A percentile compares a stretch with the other conserved stretches of the same genome.
phyloP scores from a whole-genome alignment of 148 eudicot genomes.

The Silene uniflora region DNA sequence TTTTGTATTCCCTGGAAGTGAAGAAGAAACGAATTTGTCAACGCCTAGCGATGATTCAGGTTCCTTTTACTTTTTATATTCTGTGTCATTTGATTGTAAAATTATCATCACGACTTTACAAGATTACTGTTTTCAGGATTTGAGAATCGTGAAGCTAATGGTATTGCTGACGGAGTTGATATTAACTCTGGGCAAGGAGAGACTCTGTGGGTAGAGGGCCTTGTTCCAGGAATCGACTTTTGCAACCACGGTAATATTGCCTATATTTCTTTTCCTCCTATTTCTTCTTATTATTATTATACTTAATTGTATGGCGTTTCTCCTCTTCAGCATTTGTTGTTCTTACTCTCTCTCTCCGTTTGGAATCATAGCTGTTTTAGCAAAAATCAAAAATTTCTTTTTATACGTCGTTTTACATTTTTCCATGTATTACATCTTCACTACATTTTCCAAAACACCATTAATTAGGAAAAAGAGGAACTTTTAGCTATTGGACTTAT shows the following conservation, averaged over 20 bases:
- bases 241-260: conserved; percentile 82
- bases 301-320: not conserved
- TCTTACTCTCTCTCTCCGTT: too few species aligned
- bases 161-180: conserved; percentile 28
- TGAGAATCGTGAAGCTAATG: conserved; percentile 19
- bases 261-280: not conserved
- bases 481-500: too few species aligned
- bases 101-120: conserved; percentile 10
- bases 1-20: conserved; percentile 52
- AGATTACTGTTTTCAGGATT: conserved; percentile 28
- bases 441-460: too few species aligned
- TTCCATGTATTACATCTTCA: too few species aligned
- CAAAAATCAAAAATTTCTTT: too few species aligned
- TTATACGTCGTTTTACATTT: too few species aligned
- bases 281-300: not conserved
- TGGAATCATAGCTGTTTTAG: too few species aligned
- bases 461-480: too few species aligned
- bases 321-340: not conserved
- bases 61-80: not conserved
- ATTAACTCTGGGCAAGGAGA: conserved; percentile 45
- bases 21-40: conserved; percentile 30
- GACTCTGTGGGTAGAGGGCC: conserved; percentile 87
- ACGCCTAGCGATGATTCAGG: conserved; percentile 19
- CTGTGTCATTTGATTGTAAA: conserved; percentile 6
- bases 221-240: conserved; percentile 96